Conservation (phyloP, 345 rosid genomes). For the Pistacia vera region DNA sequence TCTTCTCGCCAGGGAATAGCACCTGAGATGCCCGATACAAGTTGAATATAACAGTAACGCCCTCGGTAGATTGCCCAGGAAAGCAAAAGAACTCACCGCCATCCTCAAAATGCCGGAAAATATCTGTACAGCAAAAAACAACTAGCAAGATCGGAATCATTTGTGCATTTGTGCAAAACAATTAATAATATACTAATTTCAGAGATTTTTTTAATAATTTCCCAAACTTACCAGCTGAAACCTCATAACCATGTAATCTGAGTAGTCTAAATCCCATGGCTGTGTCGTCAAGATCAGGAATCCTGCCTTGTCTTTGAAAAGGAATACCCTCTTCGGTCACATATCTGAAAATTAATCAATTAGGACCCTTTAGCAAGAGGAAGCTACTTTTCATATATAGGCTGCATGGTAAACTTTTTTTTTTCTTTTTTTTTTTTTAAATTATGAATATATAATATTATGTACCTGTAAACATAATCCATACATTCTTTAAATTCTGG, state of each 20-base stretch:
- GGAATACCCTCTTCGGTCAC: conserved; percentile 84
- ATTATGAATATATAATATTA: no score
- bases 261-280: conserved; percentile 90
- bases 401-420: no score
- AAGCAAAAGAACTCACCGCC: conserved; percentile 74
- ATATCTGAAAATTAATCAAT: conserved; percentile 44
- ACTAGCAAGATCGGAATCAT: neutral
- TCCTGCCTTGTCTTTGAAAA: conserved; percentile 82
- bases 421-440: no score
- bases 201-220: neutral
- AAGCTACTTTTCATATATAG: neutral
- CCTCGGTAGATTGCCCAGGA: conserved; percentile 81
- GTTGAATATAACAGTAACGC: conserved; percentile 87
- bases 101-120: conserved; percentile 71
- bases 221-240: conserved; percentile 61
- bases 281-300: conserved; percentile 88
- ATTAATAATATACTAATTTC: neutral
- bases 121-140: conserved; percentile 45
- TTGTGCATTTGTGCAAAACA: neutral
- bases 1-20: conserved; percentile 65
- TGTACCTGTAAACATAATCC: conserved; percentile 64
- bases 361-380: neutral
- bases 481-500: conserved; percentile 65
- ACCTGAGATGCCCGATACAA: conserved; percentile 83
- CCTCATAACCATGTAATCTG: conserved; percentile 72